Base-by-base conservation (phyloP, 2,329 filamentous ascomycete genomes). In the Penicillium italicum region DNA sequence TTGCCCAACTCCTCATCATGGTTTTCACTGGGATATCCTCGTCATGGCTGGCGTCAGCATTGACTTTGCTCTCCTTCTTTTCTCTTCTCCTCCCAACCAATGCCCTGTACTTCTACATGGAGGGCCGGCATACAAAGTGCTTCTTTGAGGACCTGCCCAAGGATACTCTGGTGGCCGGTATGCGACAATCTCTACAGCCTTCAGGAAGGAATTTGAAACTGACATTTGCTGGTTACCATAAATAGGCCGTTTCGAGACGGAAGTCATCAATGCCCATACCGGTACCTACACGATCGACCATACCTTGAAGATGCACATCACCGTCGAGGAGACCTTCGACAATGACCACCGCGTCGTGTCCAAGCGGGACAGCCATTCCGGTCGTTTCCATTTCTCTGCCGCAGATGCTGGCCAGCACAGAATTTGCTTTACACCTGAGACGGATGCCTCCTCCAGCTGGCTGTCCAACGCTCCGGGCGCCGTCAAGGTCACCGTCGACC, bases 101-200 rank as follows among this genome's bases (percentile, higher is more conserved):
- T 72, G 91, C 92, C 54, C 84, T 99, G 56, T 93, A 96, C 85
- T 96, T 99, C 82, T 97, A 89, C 80, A 87, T 97, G 74, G 91
- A 97, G 73, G 90, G 89, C 69, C 83, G 84, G 47, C 79, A 84
- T 62, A 88, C 90, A 65, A 97, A 95, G 79, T 99, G 94, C 79
- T 99, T 99, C 85, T 96, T 89, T 78, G 94, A 99, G 79, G 93
- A 97, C 76, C 84, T 99, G 57, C 92, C 94, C 63, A 97, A 97
- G 81, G 93, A 96, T 75, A 97, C 94, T 14, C 80, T 99, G 56
- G 93, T 99, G 53, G 92, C 97, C 57, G 94, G 85, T 87, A 80
- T 59, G 84, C 65, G 38, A 53, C 50, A 28, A 40, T 26, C 22
- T 37, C 9, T 24, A 16, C 16, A 10, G 5, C 20, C 20, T n/a